Conservation (phyloP, 2,329 filamentous ascomycete species). For the Eurotiales sp. region DNA sequence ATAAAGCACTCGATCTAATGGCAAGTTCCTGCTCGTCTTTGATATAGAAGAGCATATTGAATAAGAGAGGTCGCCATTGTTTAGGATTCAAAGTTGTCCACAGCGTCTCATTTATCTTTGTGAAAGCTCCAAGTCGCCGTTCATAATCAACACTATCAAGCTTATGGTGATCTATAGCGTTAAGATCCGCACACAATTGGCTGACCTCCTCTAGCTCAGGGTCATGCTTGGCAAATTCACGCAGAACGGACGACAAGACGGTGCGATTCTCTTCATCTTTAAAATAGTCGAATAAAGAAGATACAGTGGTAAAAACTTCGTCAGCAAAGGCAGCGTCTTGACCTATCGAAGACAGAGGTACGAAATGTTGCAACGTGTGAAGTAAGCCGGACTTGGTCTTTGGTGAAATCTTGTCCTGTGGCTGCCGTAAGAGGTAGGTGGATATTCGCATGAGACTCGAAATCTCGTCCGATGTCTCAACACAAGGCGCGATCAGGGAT, state of each 20-base stretch:
- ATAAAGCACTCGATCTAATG: constrained; percentile 77
- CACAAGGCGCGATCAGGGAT: constrained; percentile 68
- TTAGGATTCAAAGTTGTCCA: constrained; percentile 58
- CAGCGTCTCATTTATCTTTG: constrained; percentile 62
- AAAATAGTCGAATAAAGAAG: constrained; percentile 85
- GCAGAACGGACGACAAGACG: constrained; percentile 68
- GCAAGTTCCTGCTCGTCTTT: constrained; percentile 83
- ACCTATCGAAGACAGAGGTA: constrained; percentile 60
- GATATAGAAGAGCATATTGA: constrained; percentile 86
- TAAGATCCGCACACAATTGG: constrained; percentile 70
- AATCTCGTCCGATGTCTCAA: constrained; percentile 61
- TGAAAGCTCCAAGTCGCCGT: constrained; percentile 72
- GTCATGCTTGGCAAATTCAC: constrained; percentile 65
- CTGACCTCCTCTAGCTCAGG: constrained; percentile 60
- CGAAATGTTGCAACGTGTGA: constrained; percentile 74
- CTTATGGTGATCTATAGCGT: constrained; percentile 67
- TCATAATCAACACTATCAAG: constrained; percentile 89
- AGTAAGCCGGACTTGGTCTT: constrained; percentile 79
- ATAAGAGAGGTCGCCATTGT: constrained; percentile 83
- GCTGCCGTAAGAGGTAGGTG: constrained; percentile 77
- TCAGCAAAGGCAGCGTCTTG: constrained; percentile 57
- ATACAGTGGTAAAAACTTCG: constrained; percentile 68
- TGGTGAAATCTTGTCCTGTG: constrained; percentile 75
- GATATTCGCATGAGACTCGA: constrained; percentile 76
- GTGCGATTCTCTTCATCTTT: constrained; percentile 74